Evolutionary conservation across 345 rosid genomes (phyloP).

Genomic region (Pistacia atlantica): DNA sequence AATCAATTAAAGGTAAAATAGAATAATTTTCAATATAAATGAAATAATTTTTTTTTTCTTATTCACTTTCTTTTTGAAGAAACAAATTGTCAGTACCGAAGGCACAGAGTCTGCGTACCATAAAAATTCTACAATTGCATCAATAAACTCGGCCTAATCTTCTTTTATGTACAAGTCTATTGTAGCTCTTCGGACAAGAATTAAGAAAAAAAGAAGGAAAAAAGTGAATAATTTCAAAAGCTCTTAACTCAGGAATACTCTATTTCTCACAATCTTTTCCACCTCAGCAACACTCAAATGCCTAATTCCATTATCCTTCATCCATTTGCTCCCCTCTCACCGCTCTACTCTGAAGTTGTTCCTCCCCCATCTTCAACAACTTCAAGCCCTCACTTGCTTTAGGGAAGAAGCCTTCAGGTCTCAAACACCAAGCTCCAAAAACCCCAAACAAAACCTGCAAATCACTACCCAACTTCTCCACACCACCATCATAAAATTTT

Average conservation of each 20-base stretch:
- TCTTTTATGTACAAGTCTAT: not conserved
- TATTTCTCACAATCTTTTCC: constrained; percentile 59
- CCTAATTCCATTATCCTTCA: constrained; percentile 63
- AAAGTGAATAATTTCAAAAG: not conserved
- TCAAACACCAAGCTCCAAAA: constrained; percentile 80
- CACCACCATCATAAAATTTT: constrained; percentile 61
- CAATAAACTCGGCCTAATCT: not conserved
- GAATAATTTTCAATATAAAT: not conserved
- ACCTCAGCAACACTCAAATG: constrained; percentile 59
- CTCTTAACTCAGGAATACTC: constrained; percentile 41
- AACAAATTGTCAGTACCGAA: not conserved
- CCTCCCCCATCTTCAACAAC: constrained; percentile 63
- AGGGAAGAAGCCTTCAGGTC: constrained; percentile 84
- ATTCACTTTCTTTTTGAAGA: not conserved
- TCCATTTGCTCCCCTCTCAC: constrained; percentile 46
- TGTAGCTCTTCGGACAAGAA: not conserved
- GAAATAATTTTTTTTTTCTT: not conserved
- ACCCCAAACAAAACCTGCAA: constrained; percentile 69
- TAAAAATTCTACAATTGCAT: not conserved
- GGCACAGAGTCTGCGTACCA: not conserved
- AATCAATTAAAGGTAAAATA: not conserved
- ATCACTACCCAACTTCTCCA: constrained; percentile 64
- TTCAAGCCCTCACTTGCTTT: constrained; percentile 59
- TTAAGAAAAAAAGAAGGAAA: not conserved
- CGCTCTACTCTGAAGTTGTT: constrained; percentile 47